A percentile compares a stretch with the other conserved stretches of the same genome.
Conservation (phyloP, 164 flowering plant genomes). For the Nymphaea colorata region DNA sequence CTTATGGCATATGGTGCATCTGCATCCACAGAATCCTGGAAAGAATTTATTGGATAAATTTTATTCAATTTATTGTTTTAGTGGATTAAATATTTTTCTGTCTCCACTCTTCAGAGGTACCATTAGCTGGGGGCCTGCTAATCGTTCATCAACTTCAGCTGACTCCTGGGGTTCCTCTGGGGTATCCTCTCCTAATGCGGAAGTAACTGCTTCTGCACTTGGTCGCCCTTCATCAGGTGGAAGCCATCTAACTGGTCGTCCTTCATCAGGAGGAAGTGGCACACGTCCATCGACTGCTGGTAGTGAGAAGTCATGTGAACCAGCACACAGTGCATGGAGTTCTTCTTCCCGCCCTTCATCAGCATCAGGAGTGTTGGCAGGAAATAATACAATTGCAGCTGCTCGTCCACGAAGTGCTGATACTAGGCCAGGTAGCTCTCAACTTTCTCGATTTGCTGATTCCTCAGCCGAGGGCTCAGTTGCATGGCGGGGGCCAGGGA, state of each 20-base stretch:
- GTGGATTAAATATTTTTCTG: too few relatives aligned
- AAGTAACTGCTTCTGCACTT: constrained; percentile 50
- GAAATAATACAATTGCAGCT: constrained; percentile 51
- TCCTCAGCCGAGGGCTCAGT: constrained; percentile 44
- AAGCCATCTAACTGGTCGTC: constrained; percentile 42
- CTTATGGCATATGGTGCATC: too few relatives aligned
- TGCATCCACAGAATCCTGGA: neutral
- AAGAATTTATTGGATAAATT: neutral
- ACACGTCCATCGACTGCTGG: constrained; percentile 92
- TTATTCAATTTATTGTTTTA: too few relatives aligned
- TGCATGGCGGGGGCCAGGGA: constrained; percentile 48
- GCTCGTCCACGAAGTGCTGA: constrained; percentile 95
- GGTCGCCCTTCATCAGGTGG: constrained; percentile 13
- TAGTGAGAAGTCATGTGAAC: constrained; percentile 72
- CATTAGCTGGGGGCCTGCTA: constrained; percentile 77
- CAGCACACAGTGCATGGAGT: constrained; percentile 56
- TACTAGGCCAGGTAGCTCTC: constrained; percentile 88
- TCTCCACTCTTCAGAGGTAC: constrained; percentile 52
- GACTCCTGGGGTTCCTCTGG: constrained; percentile 82
- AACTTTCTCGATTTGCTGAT: constrained; percentile 91
- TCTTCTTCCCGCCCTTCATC: constrained; percentile 85
- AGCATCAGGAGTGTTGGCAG: constrained; percentile 63
- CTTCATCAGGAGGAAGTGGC: constrained; percentile 90
- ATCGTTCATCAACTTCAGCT: constrained; percentile 42
- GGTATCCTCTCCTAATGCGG: constrained; percentile 44